A percentile compares a stretch with the other conserved stretches of the same genome.
Evolutionary conservation across 164 flowering plant species (phyloP).

Genomic region (Cinnamomum micranthum): DNA sequence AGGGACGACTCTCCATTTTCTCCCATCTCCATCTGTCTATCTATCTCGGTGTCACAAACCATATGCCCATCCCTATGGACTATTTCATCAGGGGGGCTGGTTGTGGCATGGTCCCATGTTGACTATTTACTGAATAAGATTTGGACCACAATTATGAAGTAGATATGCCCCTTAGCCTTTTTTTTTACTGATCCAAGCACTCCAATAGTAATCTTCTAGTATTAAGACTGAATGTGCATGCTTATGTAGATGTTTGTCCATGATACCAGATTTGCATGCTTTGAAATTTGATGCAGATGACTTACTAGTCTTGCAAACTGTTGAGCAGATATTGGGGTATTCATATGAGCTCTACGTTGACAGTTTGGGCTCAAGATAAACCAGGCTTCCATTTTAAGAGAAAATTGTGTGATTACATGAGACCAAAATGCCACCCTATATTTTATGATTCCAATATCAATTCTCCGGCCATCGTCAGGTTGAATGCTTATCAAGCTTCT

Average conservation of each 20-base stretch:
- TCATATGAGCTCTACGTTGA: slow-evolving; percentile 69
- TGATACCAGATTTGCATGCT: neutral
- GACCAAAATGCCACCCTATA: slow-evolving; percentile 87
- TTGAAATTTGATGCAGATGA: neutral
- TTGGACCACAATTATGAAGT: too few species aligned
- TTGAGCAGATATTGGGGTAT: slow-evolving; percentile 55
- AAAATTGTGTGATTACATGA: slow-evolving; percentile 52
- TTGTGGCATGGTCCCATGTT: too few species aligned
- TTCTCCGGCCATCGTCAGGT: slow-evolving; percentile 60
- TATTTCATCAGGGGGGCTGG: too few species aligned
- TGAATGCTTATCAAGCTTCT: slow-evolving; percentile 81
- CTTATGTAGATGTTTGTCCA: neutral
- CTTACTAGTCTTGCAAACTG: slow-evolving; percentile 2
- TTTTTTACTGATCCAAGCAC: too few species aligned
- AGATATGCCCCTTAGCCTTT: too few species aligned
- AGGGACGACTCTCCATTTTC: too few species aligned
- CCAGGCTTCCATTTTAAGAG: slow-evolving; percentile 43
- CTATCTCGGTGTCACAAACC: too few species aligned
- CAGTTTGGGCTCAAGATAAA: slow-evolving; percentile 50
- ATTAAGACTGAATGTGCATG: too few species aligned
- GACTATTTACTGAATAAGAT: too few species aligned
- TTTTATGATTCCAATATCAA: slow-evolving; percentile 82
- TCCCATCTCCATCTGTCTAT: too few species aligned
- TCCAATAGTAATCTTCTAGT: too few species aligned
- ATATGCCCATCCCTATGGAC: too few species aligned